Evolutionary conservation across 23 red algal genomes (phyloP), one percentile per base, ranked within the genome.

Genomic region (Gracilaria domingensis): DNA sequence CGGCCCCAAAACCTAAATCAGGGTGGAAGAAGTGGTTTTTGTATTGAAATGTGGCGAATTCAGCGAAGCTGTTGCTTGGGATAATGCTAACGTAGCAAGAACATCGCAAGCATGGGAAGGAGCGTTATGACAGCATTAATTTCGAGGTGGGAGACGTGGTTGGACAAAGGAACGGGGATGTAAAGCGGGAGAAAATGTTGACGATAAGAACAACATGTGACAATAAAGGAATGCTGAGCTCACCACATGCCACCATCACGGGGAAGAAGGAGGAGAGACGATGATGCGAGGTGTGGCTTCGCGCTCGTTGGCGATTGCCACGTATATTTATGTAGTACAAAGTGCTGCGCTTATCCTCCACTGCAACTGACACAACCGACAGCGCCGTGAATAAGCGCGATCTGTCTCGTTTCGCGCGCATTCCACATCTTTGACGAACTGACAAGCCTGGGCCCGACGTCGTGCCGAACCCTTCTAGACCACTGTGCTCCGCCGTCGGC

Each of bases 321-420:
- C 64, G 64, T 69, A 69, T 69, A 32, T 69, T 36, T 69, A 45
- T 69, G 38, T 66, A 33, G 55, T 18, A 66, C 60, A 0, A 34
- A 69, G 64, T 18, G 36, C 11, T 69, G 24, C 12, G 30, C 30
- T 37, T 30, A 36, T 18, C 2, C 33, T 69, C 64, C 64, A 69
- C 26, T 32, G 32, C 64, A 32, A 69, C 64, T 69, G 64, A 69
- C 64, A 69, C 64, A 69, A 69, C 29, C 32, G 64, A 69, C 28
- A 69, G 64, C 64, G 64, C 25, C 64, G 64, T 37, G 64, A 55
- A 69, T 37, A 36, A 8, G 26, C 9, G 18, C 28, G 64, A 69
- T 17, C 32, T 69, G 64, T 36, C 30, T 36, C 16, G 6, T 36
- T 69, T 34, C 30, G 33, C 0, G 14, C 32, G 30, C 32, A 30